A percentile compares a stretch with the other conserved stretches of the same genome.
These are phyloP conservation scores for Saccharomycopsis vini DNA, from an alignment of 805 yeast genomes.

Conservation along the genomic window DNA sequence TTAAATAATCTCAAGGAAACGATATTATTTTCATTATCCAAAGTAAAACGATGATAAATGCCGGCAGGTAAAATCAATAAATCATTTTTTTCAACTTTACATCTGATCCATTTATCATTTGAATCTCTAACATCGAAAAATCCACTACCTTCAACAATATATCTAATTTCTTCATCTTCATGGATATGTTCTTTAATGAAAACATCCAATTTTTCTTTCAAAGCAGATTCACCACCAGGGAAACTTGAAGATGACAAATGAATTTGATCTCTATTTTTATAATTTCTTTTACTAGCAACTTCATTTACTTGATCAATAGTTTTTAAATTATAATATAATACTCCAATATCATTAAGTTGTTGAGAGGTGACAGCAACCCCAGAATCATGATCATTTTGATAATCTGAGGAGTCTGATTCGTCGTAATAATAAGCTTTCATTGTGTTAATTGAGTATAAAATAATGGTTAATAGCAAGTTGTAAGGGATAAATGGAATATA, in stretches of 20 bases:
- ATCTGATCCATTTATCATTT: conserved; percentile 66
- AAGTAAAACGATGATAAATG: conserved; percentile 86
- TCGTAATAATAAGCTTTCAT: conserved; percentile 61
- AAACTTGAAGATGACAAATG: conserved; percentile 51
- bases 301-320: conserved; percentile 46
- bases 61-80: conserved; percentile 78
- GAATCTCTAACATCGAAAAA: conserved; percentile 77
- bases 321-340: conserved; percentile 47
- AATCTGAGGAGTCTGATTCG: conserved; percentile 43
- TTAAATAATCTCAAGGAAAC: conserved; percentile 77
- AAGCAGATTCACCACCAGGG: conserved; percentile 49
- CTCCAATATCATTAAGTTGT: conserved; percentile 54
- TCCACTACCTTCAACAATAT: conserved; percentile 82
- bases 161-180: conserved; percentile 95
- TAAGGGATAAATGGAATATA: no score
- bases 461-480: no score
- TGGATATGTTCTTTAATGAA: conserved; percentile 85
- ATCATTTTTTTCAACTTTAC: conserved; percentile 55
- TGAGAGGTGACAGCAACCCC: conserved; percentile 48
- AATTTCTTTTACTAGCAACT: conserved; percentile 60
- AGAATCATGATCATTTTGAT: conserved; percentile 63
- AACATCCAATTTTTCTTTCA: conserved; percentile 53
- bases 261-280: conserved; percentile 74
- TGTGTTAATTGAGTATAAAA: conserved; percentile 9
- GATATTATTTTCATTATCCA: conserved; percentile 53